phyloP scores from a whole-genome alignment of 1,139 yeast species.

The Komagataea norvegica region DNA sequence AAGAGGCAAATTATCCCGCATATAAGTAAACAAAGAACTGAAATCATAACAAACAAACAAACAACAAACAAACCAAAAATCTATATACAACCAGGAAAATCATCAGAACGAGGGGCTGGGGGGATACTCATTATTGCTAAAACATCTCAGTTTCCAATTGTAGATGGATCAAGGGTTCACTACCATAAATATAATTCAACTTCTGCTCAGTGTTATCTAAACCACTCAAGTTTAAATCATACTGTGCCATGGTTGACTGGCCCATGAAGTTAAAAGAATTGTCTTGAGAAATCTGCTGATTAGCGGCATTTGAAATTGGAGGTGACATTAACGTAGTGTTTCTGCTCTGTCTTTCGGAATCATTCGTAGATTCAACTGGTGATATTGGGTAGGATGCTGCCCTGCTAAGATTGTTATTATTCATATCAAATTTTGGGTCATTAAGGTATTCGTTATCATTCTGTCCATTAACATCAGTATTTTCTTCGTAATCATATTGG shows the following conservation, averaged over 20 bases:
- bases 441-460: conserved; percentile 1
- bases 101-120: no score
- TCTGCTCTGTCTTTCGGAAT: neutral
- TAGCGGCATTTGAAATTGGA: neutral
- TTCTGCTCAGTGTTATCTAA: conserved; percentile 6
- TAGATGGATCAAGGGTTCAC: conserved; percentile 4
- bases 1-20: no score
- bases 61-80: no score
- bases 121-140: no score
- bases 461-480: conserved; percentile 1
- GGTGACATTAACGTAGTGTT: neutral
- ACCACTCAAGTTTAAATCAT: neutral
- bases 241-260: no score
- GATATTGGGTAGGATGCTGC: conserved; percentile 6
- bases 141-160: conserved; percentile 4
- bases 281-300: no score
- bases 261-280: no score
- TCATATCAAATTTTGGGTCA: neutral
- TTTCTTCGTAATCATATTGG: conserved; percentile 2
- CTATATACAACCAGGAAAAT: no score
- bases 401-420: neutral
- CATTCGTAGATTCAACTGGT: conserved; percentile 5
- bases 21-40: no score
- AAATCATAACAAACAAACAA: no score
- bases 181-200: conserved; percentile 6